Conservation (phyloP, 1,284 basidiomycete species). For the Rhizoctonia solani region DNA sequence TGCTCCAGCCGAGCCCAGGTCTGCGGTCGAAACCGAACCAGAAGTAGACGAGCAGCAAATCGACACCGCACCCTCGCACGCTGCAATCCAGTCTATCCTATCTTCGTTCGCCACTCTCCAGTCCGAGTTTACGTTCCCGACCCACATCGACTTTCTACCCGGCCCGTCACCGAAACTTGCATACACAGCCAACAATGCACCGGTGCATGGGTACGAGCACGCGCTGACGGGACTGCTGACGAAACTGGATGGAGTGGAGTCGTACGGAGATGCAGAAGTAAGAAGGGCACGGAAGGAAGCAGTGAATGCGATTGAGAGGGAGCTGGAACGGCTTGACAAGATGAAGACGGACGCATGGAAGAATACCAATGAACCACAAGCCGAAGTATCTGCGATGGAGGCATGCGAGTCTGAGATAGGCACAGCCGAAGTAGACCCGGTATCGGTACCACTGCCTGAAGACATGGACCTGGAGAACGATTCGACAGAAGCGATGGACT, state of each 20-base stretch:
- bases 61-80: conserved; percentile 22
- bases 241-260: conserved; percentile 38
- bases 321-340: conserved; percentile 21
- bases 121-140: conserved; percentile 32
- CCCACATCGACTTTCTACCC: conserved; percentile 10
- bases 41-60: not conserved
- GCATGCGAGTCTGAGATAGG: not conserved
- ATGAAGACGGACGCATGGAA: conserved; percentile 33
- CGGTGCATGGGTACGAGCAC: conserved; percentile 35
- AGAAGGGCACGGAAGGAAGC: conserved; percentile 35
- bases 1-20: not conserved
- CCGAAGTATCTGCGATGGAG: not conserved
- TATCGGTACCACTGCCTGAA: conserved; percentile 9
- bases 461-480: not conserved
- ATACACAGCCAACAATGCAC: conserved; percentile 31
- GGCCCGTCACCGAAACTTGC: conserved; percentile 11
- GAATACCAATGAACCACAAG: not conserved
- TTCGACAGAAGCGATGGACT: not conserved
- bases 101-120: conserved; percentile 27
- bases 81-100: conserved; percentile 29
- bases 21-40: not conserved
- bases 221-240: conserved; percentile 36
- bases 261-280: conserved; percentile 27
- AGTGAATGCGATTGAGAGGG: conserved; percentile 30
- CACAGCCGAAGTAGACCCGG: not conserved